These are phyloP conservation scores for Eudorina sp. DNA, from an alignment of 139 green algal genomes.

Conservation along the genomic window DNA sequence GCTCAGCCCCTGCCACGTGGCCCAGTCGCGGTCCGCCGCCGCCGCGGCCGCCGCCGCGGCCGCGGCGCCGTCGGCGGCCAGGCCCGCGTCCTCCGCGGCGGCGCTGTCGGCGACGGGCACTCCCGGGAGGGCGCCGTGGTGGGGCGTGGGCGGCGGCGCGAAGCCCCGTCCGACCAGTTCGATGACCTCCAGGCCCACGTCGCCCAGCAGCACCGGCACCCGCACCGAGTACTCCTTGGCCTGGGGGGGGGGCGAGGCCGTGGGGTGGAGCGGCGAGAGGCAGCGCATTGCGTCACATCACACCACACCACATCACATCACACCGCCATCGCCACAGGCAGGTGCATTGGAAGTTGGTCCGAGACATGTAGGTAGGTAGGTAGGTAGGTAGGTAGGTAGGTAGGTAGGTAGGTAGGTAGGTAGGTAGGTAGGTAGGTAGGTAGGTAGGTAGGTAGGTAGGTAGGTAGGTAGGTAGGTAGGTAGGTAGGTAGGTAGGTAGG, in stretches of 20 bases:
- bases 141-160: background rate
- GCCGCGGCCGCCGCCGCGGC: background rate
- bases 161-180: slow-evolving; percentile 57
- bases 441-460: too few species aligned
- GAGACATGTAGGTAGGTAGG: background rate
- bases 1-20: slow-evolving; percentile 23
- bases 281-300: too few species aligned
- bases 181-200: slow-evolving; percentile 37
- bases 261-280: too few species aligned
- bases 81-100: background rate
- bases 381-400: background rate
- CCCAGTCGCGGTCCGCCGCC: slow-evolving; percentile 31
- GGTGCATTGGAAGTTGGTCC: too few species aligned
- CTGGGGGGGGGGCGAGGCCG: too few species aligned
- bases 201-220: slow-evolving; percentile 57
- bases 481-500: too few species aligned
- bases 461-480: too few species aligned
- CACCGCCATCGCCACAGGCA: too few species aligned
- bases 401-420: background rate
- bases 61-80: background rate
- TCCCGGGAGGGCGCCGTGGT: slow-evolving; percentile 5
- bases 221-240: slow-evolving; percentile 33
- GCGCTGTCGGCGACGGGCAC: background rate
- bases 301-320: too few species aligned
- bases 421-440: too few species aligned